phyloP scores from a whole-genome alignment of 306 rosid species.

The Gillenia trifoliata region DNA sequence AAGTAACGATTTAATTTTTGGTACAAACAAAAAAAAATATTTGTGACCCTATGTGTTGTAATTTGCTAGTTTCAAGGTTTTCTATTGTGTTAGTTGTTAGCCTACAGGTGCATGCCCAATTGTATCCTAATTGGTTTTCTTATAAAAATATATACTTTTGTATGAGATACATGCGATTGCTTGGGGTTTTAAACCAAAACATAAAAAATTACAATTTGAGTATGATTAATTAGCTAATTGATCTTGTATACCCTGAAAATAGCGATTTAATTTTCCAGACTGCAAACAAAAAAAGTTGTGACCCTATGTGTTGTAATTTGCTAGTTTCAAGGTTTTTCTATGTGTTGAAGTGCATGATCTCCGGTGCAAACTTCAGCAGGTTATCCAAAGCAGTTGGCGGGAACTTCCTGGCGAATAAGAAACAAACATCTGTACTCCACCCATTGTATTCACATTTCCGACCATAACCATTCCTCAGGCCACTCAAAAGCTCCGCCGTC shows the following conservation, averaged over 20 bases:
- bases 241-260: too few species aligned
- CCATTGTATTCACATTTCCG: conserved; percentile 7
- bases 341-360: not conserved
- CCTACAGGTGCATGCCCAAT: too few species aligned
- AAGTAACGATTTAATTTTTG: not conserved
- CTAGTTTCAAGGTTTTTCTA: not conserved
- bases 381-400: conserved; percentile 16
- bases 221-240: too few species aligned
- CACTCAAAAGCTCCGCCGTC: conserved; percentile 11
- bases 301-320: not conserved
- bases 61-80: too few species aligned
- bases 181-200: too few species aligned
- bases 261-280: too few species aligned
- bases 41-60: not conserved
- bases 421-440: conserved; percentile 14
- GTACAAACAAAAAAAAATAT: not conserved
- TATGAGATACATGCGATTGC: too few species aligned
- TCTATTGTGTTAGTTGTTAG: too few species aligned
- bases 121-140: too few species aligned
- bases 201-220: too few species aligned
- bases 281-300: too few species aligned
- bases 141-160: too few species aligned
- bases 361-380: conserved; percentile 1
- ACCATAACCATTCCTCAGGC: conserved; percentile 1
- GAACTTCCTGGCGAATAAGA: conserved; percentile 25